These are phyloP conservation scores for Annona cherimola DNA, from an alignment of 164 flowering plant genomes.

Conservation along the genomic window DNA sequence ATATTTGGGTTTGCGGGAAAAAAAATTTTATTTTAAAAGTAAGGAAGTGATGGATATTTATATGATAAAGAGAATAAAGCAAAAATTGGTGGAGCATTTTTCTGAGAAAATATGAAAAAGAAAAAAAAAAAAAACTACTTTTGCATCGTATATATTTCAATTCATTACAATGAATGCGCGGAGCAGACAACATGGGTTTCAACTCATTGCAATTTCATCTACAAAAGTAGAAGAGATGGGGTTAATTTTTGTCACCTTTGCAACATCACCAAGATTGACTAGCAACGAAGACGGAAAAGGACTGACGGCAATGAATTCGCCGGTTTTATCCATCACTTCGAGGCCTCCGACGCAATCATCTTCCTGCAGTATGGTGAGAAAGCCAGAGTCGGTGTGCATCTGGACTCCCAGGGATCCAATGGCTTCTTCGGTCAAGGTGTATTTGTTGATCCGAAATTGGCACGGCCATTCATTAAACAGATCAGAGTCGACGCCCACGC, in stretches of 20 bases:
- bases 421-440: slow-evolving; percentile 50
- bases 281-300: slow-evolving; percentile 57
- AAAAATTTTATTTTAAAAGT: too few species aligned
- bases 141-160: too few species aligned
- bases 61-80: too few species aligned
- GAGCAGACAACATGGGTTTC: too few species aligned
- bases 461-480: slow-evolving; percentile 52
- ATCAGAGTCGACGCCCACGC: slow-evolving; percentile 33
- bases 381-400: slow-evolving; percentile 74
- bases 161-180: too few species aligned
- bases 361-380: slow-evolving; percentile 74
- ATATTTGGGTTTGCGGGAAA: too few species aligned
- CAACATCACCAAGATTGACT: slow-evolving; percentile 73
- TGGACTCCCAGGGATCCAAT: slow-evolving; percentile 51
- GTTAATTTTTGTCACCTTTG: slow-evolving; percentile 26
- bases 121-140: too few species aligned
- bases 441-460: slow-evolving; percentile 74
- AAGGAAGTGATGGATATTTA: too few species aligned
- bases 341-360: slow-evolving; percentile 75
- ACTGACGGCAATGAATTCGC: slow-evolving; percentile 41
- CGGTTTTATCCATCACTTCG: slow-evolving; percentile 53
- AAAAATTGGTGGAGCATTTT: too few species aligned
- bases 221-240: too few species aligned
- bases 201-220: too few species aligned
- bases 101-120: too few species aligned